Evolutionary conservation across 176 grass and related monocot species (phyloP).

Genomic region (Lolium rigidum): DNA sequence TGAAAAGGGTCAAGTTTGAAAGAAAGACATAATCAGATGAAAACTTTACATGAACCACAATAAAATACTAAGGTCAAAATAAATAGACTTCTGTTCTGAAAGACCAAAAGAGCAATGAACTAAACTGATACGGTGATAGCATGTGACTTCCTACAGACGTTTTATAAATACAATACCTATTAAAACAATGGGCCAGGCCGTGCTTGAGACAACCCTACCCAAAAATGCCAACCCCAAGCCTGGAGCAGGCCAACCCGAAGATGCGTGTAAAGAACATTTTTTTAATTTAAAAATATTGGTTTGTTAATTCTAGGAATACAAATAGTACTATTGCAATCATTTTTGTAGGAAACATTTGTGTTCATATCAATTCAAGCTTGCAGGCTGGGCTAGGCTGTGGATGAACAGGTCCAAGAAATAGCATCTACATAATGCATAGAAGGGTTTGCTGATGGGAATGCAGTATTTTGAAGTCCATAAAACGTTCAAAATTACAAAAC

Average conservation of each 20-base stretch:
- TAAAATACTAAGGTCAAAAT: constrained; percentile 25
- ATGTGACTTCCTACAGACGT: constrained; percentile 14
- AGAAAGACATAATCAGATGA: constrained; percentile 26
- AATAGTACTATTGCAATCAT: background rate
- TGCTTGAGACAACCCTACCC: background rate
- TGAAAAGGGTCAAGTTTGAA: constrained; percentile 48
- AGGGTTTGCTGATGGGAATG: constrained; percentile 16
- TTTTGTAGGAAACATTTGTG: background rate
- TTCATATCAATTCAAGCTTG: background rate
- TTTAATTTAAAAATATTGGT: too few relatives aligned
- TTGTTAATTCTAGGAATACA: background rate
- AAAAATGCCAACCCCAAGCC: constrained; percentile 1
- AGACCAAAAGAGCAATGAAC: background rate
- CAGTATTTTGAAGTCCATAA: background rate
- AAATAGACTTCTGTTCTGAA: background rate
- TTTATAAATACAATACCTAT: background rate
- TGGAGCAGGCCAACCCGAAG: background rate
- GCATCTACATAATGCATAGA: constrained; percentile 1
- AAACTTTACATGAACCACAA: constrained; percentile 17
- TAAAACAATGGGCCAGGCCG: background rate
- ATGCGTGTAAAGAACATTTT: background rate
- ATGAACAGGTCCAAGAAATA: background rate
- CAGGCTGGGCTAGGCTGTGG: background rate
- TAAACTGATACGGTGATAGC: constrained; percentile 24
- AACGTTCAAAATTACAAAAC: background rate